Base-by-base conservation (phyloP, 176 grass and related monocot species). In the Triticum dicoccoides region DNA sequence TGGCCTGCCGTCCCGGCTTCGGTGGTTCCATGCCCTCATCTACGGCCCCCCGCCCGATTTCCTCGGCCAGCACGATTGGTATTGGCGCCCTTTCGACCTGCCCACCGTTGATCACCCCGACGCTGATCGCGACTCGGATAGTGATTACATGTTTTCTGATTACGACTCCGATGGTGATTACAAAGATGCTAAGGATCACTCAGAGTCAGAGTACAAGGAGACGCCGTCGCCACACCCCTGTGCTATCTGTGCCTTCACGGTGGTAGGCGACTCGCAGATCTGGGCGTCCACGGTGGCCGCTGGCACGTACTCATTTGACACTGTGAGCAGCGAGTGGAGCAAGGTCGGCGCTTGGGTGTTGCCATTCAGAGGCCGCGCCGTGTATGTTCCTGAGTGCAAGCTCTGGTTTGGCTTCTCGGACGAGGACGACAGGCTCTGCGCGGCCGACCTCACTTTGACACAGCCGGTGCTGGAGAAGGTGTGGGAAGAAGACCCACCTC, bases 271-370 rank as follows among this genome's bases (percentile, higher is more conserved):
- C 20, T 70, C 32, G 20, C 66, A 25, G 18, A 37, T 82, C 0
- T 59, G 47, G 80, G 8, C 38, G 9, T 82, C 80, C 32, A 82
- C 30, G 2, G 11, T 3, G 47, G 49, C 6, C 0, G 45, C 30
- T 8, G 80, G 21, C 30, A 82, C 80, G 30, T 82, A 38, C 80
- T 25, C 30, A 42, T 82, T 58, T 49, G 47, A 70, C 30, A 70
- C 65, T 3, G 8, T 7, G 5, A 69, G 20, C 47, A 49, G 67
- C 32, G 33, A 58, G 39, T 42, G 39, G 39, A 42, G 39, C 9
- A 42, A 42, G 2, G 39, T 42, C 39, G 8, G 39, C 2, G 39
- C 39, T 3, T 83, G 66, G 80, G 49, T 8, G 0, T 13, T 83
- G 13, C 68, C 49, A 2, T 59, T 82, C 32, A 11, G 2, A 9